Evolutionary conservation across 768 basidiomycete species (phyloP).

Genomic region (Astraeus odoratus): DNA sequence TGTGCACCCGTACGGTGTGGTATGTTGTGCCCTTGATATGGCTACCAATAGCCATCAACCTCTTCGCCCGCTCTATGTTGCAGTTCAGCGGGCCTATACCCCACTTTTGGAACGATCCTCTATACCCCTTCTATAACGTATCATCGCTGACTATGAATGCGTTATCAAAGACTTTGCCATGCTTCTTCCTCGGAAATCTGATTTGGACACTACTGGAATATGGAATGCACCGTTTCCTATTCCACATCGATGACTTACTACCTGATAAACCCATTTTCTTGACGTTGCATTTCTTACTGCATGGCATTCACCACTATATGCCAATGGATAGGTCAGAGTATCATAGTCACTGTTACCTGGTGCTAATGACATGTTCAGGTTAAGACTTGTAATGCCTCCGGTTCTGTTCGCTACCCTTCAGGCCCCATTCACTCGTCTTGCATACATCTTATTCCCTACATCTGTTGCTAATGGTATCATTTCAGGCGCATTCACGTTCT

Average conservation of each 20-base stretch:
- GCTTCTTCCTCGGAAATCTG: slow-evolving; percentile 80
- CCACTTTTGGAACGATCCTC: slow-evolving; percentile 49
- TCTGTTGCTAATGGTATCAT: slow-evolving; percentile 90
- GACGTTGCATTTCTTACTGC: slow-evolving; percentile 84
- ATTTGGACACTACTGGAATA: slow-evolving; percentile 97
- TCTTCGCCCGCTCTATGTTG: slow-evolving; percentile 74
- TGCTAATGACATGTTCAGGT: slow-evolving; percentile 31
- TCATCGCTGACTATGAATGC: slow-evolving; percentile 43
- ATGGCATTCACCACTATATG: slow-evolving; percentile 96
- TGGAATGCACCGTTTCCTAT: slow-evolving; percentile 88
- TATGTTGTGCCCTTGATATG: slow-evolving; percentile 89
- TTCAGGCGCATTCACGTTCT: slow-evolving; percentile 68
- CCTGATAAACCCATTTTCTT: slow-evolving; percentile 80
- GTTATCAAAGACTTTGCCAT: slow-evolving; percentile 48
- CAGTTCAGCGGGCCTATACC: slow-evolving; percentile 75
- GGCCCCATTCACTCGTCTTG: slow-evolving; percentile 82
- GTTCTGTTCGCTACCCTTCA: slow-evolving; percentile 69
- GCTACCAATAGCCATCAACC: slow-evolving; percentile 77
- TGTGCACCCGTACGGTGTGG: slow-evolving; percentile 85
- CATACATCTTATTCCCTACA: slow-evolving; percentile 72
- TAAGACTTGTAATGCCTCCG: slow-evolving; percentile 98
- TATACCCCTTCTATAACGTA: slow-evolving; percentile 46
- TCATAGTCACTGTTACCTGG: not conserved
- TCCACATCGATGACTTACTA: slow-evolving; percentile 85
- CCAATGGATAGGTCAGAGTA: slow-evolving; percentile 82